These are phyloP conservation scores for Arthromyces matolae DNA, from an alignment of 768 basidiomycete genomes.

Conservation along the genomic window DNA sequence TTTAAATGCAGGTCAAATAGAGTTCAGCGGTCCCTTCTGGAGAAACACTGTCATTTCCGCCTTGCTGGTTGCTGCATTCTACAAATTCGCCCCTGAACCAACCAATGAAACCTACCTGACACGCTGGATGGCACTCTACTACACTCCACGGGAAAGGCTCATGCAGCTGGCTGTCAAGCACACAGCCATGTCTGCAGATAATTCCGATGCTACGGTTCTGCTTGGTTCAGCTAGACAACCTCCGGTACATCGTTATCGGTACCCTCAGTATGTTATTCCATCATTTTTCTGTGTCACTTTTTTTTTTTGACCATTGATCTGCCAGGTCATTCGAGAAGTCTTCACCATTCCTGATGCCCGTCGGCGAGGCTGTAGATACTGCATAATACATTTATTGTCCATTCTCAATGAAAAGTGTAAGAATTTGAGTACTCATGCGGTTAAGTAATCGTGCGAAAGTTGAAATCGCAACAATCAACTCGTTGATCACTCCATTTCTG, in stretches of 20 bases:
- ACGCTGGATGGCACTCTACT: slow-evolving; percentile 60
- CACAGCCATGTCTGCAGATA: slow-evolving; percentile 40
- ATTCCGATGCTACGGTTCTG: slow-evolving; percentile 39
- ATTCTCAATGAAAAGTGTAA: slow-evolving; percentile 20
- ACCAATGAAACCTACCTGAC: slow-evolving; percentile 62
- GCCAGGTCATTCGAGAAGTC: slow-evolving; percentile 52
- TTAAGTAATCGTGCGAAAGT: slow-evolving; percentile 14
- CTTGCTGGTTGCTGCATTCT: slow-evolving; percentile 47
- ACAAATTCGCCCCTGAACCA: slow-evolving; percentile 67
- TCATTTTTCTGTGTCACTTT: not conserved
- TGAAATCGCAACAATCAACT: slow-evolving; percentile 17
- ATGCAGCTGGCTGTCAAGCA: slow-evolving; percentile 54
- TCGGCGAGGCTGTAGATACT: slow-evolving; percentile 45
- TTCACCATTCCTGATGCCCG: slow-evolving; percentile 57
- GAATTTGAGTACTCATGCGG: slow-evolving; percentile 1
- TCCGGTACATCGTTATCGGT: slow-evolving; percentile 60
- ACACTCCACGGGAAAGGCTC: slow-evolving; percentile 53
- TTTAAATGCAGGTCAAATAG: slow-evolving; percentile 31
- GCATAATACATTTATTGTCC: slow-evolving; percentile 28
- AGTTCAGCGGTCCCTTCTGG: slow-evolving; percentile 67
- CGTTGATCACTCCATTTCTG: slow-evolving; percentile 10
- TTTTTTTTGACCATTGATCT: slow-evolving; percentile 3
- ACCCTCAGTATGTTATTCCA: slow-evolving; percentile 64
- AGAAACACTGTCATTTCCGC: slow-evolving; percentile 53
- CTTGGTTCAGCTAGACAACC: slow-evolving; percentile 42